Base-by-base conservation (phyloP, 2,329 filamentous ascomycete species). In the Calonectria pseudoturangicola region DNA sequence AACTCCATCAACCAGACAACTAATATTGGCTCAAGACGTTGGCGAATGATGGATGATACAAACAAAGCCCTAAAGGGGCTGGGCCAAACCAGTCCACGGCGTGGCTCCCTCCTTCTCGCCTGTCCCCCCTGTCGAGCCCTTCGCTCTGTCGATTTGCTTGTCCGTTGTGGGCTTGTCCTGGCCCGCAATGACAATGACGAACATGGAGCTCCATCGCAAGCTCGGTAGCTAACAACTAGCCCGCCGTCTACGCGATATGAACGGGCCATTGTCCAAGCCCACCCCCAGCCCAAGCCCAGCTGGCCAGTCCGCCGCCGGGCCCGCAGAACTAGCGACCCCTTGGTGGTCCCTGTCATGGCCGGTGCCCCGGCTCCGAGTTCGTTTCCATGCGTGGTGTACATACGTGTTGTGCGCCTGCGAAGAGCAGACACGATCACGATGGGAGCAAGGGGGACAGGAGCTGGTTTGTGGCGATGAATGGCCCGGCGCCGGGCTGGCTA, bases 221-320 rank as follows among this genome's bases (percentile, higher is more conserved):
- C 73, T 79, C 77, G 77, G 77, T 79, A 79, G 77, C 78, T 79
- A 76, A 66, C 74, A 73, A 70, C 68, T 79, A 79, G 78, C 48
- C 71, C 41, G 69, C 68, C 50, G 51, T 67, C 68, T 71, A 72
- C 71, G 62, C 76, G 73, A 77, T 75, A 76, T 79, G 74, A 76
- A 79, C 71, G 73, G 74, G 77, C 72, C 75, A 72, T 65, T 72
- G 56, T 75, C 68, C 68, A 73, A 78, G 76, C 71, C 74, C 77
- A 70, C 72, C 66, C 74, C 74, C 69, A 77, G 71, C 68, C 75
- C 39, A 68, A 73, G 74, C 69, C 74, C 71, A 74, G 65, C 74
- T 70, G 70, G 62, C 71, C 74, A 77, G 72, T 70, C 73, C 43
- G 39, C 68, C 72, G 68, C 70, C 64, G 60, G 67, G 68, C 63